These are phyloP conservation scores for Prunus salicina DNA, from an alignment of 306 rosid species.

Conservation along the genomic window DNA sequence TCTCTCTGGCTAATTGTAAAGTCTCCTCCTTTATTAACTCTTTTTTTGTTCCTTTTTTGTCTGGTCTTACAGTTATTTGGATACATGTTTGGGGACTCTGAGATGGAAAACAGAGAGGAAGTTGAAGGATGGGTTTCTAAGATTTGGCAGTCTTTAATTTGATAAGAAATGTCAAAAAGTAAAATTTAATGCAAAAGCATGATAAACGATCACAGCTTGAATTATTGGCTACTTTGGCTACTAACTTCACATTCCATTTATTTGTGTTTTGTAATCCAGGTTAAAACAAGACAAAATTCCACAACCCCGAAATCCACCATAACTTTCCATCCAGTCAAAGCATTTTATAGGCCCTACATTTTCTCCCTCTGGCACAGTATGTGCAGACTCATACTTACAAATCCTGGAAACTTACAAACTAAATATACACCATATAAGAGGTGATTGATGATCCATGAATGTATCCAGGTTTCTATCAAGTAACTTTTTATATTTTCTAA, in stretches of 20 bases:
- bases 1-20: neutral
- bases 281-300: constrained; percentile 64
- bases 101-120: neutral
- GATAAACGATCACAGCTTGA: constrained; percentile 11
- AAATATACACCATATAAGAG: neutral
- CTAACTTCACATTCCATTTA: constrained; percentile 49
- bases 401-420: neutral
- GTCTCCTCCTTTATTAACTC: neutral
- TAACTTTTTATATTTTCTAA: neutral
- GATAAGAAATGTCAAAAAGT: constrained; percentile 17
- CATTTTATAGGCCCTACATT: constrained; percentile 10
- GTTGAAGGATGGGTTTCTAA: neutral
- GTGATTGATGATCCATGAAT: neutral
- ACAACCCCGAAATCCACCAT: constrained; percentile 57
- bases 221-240: constrained; percentile 57
- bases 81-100: neutral
- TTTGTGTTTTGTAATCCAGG: constrained; percentile 36
- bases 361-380: constrained; percentile 41
- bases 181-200: neutral
- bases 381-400: constrained; percentile 62
- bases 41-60: neutral
- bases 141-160: neutral
- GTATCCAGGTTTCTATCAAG: neutral
- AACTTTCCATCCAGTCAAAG: constrained; percentile 32
- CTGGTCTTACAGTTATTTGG: neutral